A percentile compares a stretch with the other conserved stretches of the same genome.
Evolutionary conservation across 352 stramenopile genomes (phyloP).

Genomic region (Globisporangium splendens): DNA sequence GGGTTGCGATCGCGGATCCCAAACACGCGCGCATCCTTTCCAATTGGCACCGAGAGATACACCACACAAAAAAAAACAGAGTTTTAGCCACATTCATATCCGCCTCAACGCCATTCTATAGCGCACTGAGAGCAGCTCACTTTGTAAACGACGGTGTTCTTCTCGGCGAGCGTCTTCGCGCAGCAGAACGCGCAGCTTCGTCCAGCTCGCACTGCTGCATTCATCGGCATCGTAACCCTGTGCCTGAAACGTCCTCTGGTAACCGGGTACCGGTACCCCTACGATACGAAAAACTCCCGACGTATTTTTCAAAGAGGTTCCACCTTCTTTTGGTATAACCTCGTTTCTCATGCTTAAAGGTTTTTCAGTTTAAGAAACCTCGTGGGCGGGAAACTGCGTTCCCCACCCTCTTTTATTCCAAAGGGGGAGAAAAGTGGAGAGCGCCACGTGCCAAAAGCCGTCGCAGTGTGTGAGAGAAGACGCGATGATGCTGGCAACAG

Average conservation of each 20-base stretch:
- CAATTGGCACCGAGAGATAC: background rate
- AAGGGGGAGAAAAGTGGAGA: background rate
- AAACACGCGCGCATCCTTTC: constrained; percentile 54
- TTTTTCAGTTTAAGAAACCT: background rate
- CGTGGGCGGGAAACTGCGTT: background rate
- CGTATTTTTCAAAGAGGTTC: background rate
- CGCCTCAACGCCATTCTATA: background rate
- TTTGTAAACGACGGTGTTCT: constrained; percentile 59
- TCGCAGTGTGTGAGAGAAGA: constrained; percentile 21
- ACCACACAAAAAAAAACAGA: no score
- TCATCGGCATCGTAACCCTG: no score
- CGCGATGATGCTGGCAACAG: background rate
- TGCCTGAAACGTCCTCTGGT: no score
- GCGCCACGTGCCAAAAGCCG: constrained; percentile 43
- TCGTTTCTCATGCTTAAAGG: constrained; percentile 13
- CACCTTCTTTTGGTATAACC: constrained; percentile 12
- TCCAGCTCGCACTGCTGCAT: background rate
- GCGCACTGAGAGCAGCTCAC: constrained; percentile 13
- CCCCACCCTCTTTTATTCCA: background rate
- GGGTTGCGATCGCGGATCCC: constrained; percentile 60
- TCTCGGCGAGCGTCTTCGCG: constrained; percentile 33
- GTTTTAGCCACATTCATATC: no score
- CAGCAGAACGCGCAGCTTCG: constrained; percentile 56
- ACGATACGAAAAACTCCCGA: no score
- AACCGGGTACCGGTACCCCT: no score